Evolutionary conservation across 2,329 filamentous ascomycete genomes (phyloP).

Genomic region (Hymenoscyphus occultus): DNA sequence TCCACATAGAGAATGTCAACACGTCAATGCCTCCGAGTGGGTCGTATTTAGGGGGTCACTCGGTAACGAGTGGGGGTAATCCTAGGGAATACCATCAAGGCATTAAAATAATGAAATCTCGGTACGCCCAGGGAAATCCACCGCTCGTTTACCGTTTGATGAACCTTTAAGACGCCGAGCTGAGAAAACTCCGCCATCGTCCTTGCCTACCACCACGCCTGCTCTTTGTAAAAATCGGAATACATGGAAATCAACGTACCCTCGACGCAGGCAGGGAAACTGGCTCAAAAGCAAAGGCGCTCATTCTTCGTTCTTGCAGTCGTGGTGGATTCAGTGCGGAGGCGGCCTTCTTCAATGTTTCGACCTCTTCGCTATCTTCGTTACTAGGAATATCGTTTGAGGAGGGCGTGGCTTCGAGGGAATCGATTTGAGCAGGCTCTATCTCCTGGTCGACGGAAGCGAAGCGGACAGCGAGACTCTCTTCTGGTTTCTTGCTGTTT

Average conservation of each 20-base stretch:
- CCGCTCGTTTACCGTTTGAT: slow-evolving; percentile 12
- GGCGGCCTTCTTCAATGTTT: slow-evolving; percentile 48
- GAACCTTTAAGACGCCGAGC: not conserved
- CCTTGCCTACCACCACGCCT: slow-evolving; percentile 2
- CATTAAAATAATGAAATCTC: slow-evolving; percentile 17
- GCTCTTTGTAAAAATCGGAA: not conserved
- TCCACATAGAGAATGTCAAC: slow-evolving; percentile 19
- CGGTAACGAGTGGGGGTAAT: slow-evolving; percentile 26
- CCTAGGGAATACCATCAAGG: slow-evolving; percentile 22
- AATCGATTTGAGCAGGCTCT: slow-evolving; percentile 44
- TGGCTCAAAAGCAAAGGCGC: slow-evolving; percentile 85
- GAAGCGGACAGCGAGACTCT: slow-evolving; percentile 62
- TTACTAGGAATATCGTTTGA: slow-evolving; percentile 22
- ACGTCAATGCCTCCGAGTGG: slow-evolving; percentile 24
- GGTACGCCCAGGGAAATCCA: slow-evolving; percentile 18
- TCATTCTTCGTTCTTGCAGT: slow-evolving; percentile 78
- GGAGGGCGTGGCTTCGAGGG: slow-evolving; percentile 30
- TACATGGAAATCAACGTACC: slow-evolving; percentile 52
- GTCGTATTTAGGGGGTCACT: slow-evolving; percentile 19
- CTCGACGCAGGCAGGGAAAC: slow-evolving; percentile 82
- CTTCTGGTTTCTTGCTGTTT: slow-evolving; percentile 23
- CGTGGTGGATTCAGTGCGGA: slow-evolving; percentile 69
- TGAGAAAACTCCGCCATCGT: not conserved
- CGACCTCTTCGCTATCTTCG: slow-evolving; percentile 20
- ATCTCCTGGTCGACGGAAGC: slow-evolving; percentile 70